Conservation (phyloP, 2,329 filamentous ascomycete genomes). For the Metarhizium humberi region DNA sequence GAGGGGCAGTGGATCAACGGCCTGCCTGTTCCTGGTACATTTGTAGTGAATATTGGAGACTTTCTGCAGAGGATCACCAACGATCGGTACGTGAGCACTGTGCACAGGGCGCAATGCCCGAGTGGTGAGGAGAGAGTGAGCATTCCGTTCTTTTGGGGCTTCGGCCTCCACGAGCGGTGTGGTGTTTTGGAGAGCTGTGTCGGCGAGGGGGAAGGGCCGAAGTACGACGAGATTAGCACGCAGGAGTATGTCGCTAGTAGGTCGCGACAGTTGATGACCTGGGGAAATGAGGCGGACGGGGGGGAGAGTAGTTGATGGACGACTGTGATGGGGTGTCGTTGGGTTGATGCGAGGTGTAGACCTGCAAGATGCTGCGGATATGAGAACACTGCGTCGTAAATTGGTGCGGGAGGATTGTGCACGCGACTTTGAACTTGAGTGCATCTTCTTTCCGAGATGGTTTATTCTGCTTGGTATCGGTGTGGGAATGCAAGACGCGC, state of each 20-base stretch:
- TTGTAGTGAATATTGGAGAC: slow-evolving; percentile 42
- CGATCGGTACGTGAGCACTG: slow-evolving; percentile 35
- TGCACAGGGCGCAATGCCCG: slow-evolving; percentile 36
- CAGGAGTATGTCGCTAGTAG: neutral
- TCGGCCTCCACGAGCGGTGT: slow-evolving; percentile 29
- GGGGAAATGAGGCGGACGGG: neutral
- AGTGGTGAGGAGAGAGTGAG: slow-evolving; percentile 29
- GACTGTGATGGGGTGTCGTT: neutral
- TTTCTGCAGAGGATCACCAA: slow-evolving; percentile 42
- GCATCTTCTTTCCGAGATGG: neutral
- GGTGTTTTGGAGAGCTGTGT: slow-evolving; percentile 28
- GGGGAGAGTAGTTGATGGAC: neutral
- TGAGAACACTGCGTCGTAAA: no score
- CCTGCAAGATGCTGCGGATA: no score
- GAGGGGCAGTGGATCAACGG: slow-evolving; percentile 31
- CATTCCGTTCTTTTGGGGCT: slow-evolving; percentile 37
- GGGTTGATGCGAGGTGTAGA: neutral
- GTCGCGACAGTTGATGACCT: neutral
- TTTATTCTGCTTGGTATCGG: no score
- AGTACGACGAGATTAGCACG: slow-evolving; percentile 26
- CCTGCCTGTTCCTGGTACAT: slow-evolving; percentile 27
- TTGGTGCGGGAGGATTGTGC: no score
- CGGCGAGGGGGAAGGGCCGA: slow-evolving; percentile 19
- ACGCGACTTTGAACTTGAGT: neutral
- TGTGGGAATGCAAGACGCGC: no score